Percentiles rank a stretch among this genome's conserved stretches.
phyloP scores from a whole-genome alignment of 352 stramenopile genomes.

The Phytophthora nicotianae region DNA sequence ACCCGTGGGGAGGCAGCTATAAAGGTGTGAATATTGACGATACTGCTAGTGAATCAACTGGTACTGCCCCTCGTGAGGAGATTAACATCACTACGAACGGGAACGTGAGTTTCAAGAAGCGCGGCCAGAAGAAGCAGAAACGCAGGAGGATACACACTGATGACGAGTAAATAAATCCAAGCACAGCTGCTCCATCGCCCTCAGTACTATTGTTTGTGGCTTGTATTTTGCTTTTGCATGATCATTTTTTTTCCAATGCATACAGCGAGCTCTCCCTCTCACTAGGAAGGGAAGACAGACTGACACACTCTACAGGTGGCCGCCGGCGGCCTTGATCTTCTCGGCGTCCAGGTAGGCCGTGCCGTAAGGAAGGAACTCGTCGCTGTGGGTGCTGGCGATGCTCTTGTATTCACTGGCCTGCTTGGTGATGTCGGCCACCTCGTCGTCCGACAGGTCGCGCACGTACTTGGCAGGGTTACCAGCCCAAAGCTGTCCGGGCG shows the following conservation, averaged over 20 bases:
- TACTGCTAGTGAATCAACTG: constrained; percentile 1
- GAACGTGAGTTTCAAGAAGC: constrained; percentile 82
- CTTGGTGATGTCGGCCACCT: constrained; percentile 89
- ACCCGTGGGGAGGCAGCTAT: constrained; percentile 84
- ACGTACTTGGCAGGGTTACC: constrained; percentile 97
- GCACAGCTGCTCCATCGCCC: constrained; percentile 15
- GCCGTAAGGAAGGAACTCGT: constrained; percentile 91
- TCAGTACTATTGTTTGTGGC: constrained; percentile 26
- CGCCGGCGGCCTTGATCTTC: constrained; percentile 83
- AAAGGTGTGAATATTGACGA: constrained; percentile 79
- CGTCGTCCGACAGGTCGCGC: constrained; percentile 92
- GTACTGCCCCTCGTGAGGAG: constrained; percentile 43
- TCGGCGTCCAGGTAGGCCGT: constrained; percentile 90
- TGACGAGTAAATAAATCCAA: constrained; percentile 44
- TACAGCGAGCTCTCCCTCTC: constrained; percentile 27
- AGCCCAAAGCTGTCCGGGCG: constrained; percentile 94
- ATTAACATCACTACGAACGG: constrained; percentile 56
- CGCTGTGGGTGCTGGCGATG: constrained; percentile 86
- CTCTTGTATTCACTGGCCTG: constrained; percentile 86
- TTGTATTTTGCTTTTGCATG: constrained; percentile 41
- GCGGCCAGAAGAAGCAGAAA: constrained; percentile 66
- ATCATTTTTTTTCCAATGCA: constrained; percentile 19
- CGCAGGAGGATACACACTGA: constrained; percentile 62
- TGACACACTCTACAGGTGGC: constrained; percentile 68
- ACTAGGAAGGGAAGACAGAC: constrained; percentile 14